Conservation (phyloP, 441 rosid genomes). For the Macaranga tanarius region DNA sequence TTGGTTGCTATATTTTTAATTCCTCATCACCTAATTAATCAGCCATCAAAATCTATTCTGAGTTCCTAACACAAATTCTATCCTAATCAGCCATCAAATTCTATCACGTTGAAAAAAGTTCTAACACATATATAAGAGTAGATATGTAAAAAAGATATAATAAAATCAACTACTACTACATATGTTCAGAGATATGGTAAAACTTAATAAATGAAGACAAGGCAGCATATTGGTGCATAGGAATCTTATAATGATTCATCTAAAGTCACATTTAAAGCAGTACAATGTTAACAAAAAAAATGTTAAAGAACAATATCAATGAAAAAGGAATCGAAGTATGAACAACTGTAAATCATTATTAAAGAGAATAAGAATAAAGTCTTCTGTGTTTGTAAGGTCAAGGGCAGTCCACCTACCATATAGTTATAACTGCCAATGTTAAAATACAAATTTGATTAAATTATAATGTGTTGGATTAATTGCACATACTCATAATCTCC, state of each 20-base stretch:
- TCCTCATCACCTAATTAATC: slow-evolving; percentile 2
- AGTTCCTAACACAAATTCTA: too few species aligned
- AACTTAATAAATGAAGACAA: background rate
- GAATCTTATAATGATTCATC: background rate
- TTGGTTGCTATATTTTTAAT: background rate
- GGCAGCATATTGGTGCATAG: background rate
- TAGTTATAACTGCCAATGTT: too few species aligned
- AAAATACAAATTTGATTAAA: too few species aligned
- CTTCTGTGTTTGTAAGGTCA: background rate
- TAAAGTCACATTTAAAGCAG: background rate
- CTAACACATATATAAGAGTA: too few species aligned
- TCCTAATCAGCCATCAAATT: too few species aligned
- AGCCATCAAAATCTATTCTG: background rate
- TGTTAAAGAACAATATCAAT: background rate
- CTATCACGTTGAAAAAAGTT: too few species aligned
- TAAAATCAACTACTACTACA: background rate
- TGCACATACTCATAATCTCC: too few species aligned
- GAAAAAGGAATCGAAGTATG: background rate
- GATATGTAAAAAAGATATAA: background rate
- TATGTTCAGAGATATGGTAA: background rate
- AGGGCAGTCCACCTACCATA: background rate
- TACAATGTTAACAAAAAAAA: too few species aligned
- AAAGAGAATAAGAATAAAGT: background rate
- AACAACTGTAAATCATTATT: background rate
- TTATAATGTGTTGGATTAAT: too few species aligned